A percentile compares a stretch with the other conserved stretches of the same genome.
Conservation (phyloP, 768 basidiomycete species). For the Serendipita indica region DNA sequence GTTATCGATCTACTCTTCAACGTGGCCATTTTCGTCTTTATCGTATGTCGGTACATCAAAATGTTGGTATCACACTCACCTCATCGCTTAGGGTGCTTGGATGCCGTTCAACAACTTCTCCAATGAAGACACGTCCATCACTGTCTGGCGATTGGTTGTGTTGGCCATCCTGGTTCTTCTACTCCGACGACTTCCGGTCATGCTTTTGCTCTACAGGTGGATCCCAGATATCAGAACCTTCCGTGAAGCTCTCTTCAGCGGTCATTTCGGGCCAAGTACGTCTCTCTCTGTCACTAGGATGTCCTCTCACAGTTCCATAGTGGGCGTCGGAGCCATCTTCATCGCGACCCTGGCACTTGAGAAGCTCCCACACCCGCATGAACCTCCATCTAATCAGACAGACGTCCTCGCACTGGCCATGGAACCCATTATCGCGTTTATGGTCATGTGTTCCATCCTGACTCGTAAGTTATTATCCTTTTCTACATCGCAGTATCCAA, state of each 20-base stretch:
- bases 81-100: slow-evolving; percentile 93
- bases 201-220: slow-evolving; percentile 75
- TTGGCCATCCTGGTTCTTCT: slow-evolving; percentile 71
- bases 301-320: slow-evolving; percentile 30
- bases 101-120: slow-evolving; percentile 82
- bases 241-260: slow-evolving; percentile 84
- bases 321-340: slow-evolving; percentile 95
- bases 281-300: background rate
- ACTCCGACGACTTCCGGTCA: slow-evolving; percentile 67
- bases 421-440: slow-evolving; percentile 86
- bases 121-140: slow-evolving; percentile 48
- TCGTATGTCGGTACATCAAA: background rate
- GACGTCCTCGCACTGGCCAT: slow-evolving; percentile 59
- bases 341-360: slow-evolving; percentile 70
- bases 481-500: background rate
- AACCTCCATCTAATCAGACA: slow-evolving; percentile 40
- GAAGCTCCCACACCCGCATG: slow-evolving; percentile 39
- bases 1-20: slow-evolving; percentile 96
- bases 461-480: slow-evolving; percentile 40
- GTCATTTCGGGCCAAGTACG: slow-evolving; percentile 74
- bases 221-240: slow-evolving; percentile 95
- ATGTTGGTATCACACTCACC: slow-evolving; percentile 17
- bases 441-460: slow-evolving; percentile 83
- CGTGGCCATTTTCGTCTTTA: slow-evolving; percentile 33
- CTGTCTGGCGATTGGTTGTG: slow-evolving; percentile 72